A percentile compares a stretch with the other conserved stretches of the same genome.
phyloP scores from a whole-genome alignment of 1,284 basidiomycete species.

The Puccinia horiana region DNA sequence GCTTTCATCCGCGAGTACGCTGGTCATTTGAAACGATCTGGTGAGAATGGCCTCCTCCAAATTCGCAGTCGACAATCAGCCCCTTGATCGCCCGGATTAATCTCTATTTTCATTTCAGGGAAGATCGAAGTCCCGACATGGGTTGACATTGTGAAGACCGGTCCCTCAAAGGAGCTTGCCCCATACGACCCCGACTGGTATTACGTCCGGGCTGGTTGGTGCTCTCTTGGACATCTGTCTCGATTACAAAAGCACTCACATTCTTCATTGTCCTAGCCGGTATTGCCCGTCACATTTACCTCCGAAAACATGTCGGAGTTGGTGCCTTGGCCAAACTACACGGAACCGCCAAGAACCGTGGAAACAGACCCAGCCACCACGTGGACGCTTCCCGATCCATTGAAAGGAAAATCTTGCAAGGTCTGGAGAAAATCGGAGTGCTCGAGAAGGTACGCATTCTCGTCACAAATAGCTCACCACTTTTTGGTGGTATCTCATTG shows the following conservation, averaged over 20 bases:
- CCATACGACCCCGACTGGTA: constrained; percentile 99
- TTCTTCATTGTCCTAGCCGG: constrained; percentile 67
- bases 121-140: constrained; percentile 98
- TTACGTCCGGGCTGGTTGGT: constrained; percentile 92
- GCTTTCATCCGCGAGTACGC: constrained; percentile 88
- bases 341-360: constrained; percentile 91
- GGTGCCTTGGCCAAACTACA: constrained; percentile 95
- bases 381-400: constrained; percentile 73
- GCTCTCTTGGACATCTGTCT: constrained; percentile 42
- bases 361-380: constrained; percentile 94
- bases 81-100: background rate
- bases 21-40: constrained; percentile 90
- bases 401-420: constrained; percentile 74
- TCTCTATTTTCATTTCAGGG: constrained; percentile 59
- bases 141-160: constrained; percentile 99
- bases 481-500: background rate
- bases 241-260: constrained; percentile 19
- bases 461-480: background rate
- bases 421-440: constrained; percentile 97
- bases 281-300: constrained; percentile 98
- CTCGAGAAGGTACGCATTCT: constrained; percentile 69
- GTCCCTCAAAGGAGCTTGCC: constrained; percentile 94
- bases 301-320: constrained; percentile 97
- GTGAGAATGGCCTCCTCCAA: constrained; percentile 54
- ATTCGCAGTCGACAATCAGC: background rate